These are phyloP conservation scores for Coix lacrymajobi DNA, from an alignment of 176 grass and related monocot species.

Conservation along the genomic window DNA sequence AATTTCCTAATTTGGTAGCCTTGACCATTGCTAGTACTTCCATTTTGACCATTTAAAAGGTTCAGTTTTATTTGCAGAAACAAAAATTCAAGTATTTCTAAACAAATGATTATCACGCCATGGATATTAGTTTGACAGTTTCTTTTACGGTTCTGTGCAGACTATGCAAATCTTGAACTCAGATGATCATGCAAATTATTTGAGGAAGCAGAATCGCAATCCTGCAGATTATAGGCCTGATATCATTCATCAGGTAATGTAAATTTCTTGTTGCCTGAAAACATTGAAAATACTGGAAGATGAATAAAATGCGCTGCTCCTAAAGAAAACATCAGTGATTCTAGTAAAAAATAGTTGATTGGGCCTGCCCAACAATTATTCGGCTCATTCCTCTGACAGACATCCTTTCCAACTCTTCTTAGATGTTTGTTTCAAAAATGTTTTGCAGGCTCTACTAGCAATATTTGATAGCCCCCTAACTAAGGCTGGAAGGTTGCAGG, in stretches of 20 bases:
- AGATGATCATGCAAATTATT: conserved; percentile 87
- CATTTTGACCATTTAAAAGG: neutral
- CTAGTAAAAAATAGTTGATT: neutral
- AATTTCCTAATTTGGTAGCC: neutral
- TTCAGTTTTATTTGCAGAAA: neutral
- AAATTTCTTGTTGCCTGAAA: neutral
- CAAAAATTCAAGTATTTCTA: neutral
- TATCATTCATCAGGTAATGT: conserved; percentile 90
- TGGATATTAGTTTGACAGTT: conserved; percentile 6
- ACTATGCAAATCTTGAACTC: conserved; percentile 93
- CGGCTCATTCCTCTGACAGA: neutral
- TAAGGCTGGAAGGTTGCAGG: conserved; percentile 90
- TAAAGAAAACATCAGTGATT: neutral
- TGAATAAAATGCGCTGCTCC: neutral
- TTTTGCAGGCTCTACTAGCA: conserved; percentile 74
- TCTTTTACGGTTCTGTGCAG: conserved; percentile 35
- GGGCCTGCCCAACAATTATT: neutral
- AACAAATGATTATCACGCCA: neutral
- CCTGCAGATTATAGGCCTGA: conserved; percentile 94
- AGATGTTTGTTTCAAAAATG: neutral
- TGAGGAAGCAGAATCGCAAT: conserved; percentile 80
- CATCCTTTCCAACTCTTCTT: neutral
- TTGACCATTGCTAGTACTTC: neutral
- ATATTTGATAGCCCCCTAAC: conserved; percentile 96
- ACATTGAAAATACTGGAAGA: neutral